These are phyloP conservation scores for Thielaviopsis euricoi DNA, from an alignment of 2,329 filamentous ascomycete species.

Conservation along the genomic window DNA sequence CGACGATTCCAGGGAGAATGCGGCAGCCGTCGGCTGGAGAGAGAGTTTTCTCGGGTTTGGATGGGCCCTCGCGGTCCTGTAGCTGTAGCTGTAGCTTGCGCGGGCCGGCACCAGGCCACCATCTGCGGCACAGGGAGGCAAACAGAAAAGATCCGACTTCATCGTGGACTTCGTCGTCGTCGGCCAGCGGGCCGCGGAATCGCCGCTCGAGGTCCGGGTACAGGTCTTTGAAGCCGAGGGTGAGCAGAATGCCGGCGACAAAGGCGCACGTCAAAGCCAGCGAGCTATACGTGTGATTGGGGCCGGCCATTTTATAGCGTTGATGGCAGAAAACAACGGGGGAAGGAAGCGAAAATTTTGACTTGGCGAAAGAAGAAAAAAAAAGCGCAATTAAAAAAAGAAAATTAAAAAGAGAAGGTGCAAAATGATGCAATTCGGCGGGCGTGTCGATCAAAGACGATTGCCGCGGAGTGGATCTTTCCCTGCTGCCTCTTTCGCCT, in stretches of 20 bases:
- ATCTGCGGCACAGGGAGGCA: constrained; percentile 19
- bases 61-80: constrained; percentile 3
- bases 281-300: constrained; percentile 44
- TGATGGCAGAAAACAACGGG: neutral
- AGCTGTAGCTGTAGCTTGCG: constrained; percentile 26
- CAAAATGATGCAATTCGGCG: constrained; percentile 7
- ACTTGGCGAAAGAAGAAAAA: neutral
- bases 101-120: constrained; percentile 26
- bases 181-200: constrained; percentile 30
- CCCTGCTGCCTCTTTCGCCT: neutral
- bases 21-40: constrained; percentile 10
- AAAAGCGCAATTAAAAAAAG: neutral
- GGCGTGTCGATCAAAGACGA: neutral
- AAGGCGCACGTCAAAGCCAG: constrained; percentile 58
- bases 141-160: constrained; percentile 6
- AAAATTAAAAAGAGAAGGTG: neutral
- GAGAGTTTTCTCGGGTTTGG: constrained; percentile 3
- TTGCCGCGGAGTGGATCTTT: neutral
- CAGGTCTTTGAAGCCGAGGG: constrained; percentile 62
- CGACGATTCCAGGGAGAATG: constrained; percentile 28
- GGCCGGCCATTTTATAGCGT: constrained; percentile 35
- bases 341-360: neutral
- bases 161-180: constrained; percentile 9
- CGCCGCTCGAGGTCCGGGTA: constrained; percentile 57
- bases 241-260: constrained; percentile 57